Base-by-base conservation (phyloP, 768 basidiomycete species). In the Vishniacozyma victoriae region DNA sequence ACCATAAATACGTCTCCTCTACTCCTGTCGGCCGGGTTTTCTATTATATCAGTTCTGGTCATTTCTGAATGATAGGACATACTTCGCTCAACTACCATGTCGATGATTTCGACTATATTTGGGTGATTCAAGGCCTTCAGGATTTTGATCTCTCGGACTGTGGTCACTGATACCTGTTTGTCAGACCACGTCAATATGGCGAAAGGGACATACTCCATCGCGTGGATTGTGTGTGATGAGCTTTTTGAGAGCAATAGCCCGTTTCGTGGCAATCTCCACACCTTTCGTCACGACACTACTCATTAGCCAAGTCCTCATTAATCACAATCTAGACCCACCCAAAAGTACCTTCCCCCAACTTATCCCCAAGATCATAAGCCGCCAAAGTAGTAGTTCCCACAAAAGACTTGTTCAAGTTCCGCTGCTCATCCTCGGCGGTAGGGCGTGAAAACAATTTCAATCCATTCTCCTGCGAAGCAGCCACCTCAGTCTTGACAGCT, bases 201-300 rank as follows among this genome's bases (percentile, higher is more conserved):
- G 7, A 19, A 26, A 36, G 7, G 46, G 15, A 13, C 72, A 49
- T 46, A 97, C 89, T 46, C 93, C 93, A 71, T 95, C 93, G 60
- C 87, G 86, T 72, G 92, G 88, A 65, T 92, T 90, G 69, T 95
- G 92, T 82, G 95, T 89, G 46, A 96, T 76, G 57, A 97, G 92
- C 43, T 91, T 83, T 72, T 97, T 97, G 41, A 97, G 75, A 5
- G 93, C 93, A 11, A 96, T 90, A 0, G 77, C 71, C 11, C 72
- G 76, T 1, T 80, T 79, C 0, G 81, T 82, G 3, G 60, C 64
- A 13, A 77, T 78, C 53, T 86, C 83, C 14, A 83, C 76, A 5
- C 87, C 91, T 60, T 90, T 90, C 69, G 92, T 89, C 2, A 95
- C 90, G 70, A 92, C 90, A 35, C 89, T 90, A 9, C 66, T 33